Evolutionary conservation across 2,329 filamentous ascomycete species (phyloP), one percentile per base, ranked within the genome.

Genomic region (Colletotrichum lini): DNA sequence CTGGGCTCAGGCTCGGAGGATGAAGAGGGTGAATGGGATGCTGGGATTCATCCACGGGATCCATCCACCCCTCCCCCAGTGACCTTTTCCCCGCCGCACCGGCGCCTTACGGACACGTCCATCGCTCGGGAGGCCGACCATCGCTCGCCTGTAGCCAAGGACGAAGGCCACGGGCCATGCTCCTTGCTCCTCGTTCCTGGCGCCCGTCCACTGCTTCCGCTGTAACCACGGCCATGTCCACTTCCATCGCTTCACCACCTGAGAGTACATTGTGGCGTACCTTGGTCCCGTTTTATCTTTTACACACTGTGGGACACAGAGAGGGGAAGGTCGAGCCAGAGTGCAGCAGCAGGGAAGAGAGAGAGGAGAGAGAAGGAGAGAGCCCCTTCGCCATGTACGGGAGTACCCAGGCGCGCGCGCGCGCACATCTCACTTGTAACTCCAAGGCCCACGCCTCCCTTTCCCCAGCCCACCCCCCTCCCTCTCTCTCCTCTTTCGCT

Each of bases 121-220:
- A 72, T 69, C 69, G 69, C 69, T 72, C 45, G 58, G 65, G 65
- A 69, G 59, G 69, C 65, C 65, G 69, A 69, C 69, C 65, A 72
- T 69, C 69, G 69, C 58, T 72, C 50, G 47, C 40, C 44, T 45
- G 54, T 47, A 42, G 52, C 58, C 65, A 71, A 56, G 69, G 53
- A 69, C 59, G 68, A 63, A 35, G 45, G 61, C 65, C 65, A 71
- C 65, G 65, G 65, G 58, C 68, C 65, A 71, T 45, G 68, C 68
- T 68, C 64, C 52, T 67, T 68, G 64, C 65, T 69, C 69, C 65
- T 72, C 62, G 69, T 64, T 68, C 69, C 68, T 70, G 68, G 68
- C 57, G 45, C 65, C 62, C 57, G 68, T 62, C 68, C 64, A 26
- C 60, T 56, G 56, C 59, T 50, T 35, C n/a, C 30, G 45, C 45